Base-by-base conservation (phyloP, 805 yeast species). In the Schwanniomyces occidentalis region DNA sequence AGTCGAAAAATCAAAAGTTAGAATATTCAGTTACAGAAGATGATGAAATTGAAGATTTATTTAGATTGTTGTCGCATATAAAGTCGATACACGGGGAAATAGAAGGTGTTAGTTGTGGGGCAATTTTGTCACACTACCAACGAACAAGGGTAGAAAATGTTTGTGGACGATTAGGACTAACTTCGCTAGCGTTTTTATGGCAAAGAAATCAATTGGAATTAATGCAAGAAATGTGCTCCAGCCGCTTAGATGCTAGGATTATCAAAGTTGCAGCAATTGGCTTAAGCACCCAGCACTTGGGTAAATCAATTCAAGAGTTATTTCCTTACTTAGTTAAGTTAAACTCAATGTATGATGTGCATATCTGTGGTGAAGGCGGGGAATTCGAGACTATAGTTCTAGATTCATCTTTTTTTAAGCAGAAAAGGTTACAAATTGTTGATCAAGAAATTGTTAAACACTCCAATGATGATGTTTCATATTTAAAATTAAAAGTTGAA, bases 311-410 rank as follows among this genome's bases (percentile, higher is more conserved):
- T 27, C 75, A 69, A 4, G 75, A 85, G 41, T 65, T 83, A 44
- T 75, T 73, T 36, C 84, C 87, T 1, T 72, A 65, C 0, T 58
- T 93, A 53, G 44, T 66, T 8, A 65, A 65, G 24, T 63, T 90
- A 41, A 83, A 89, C 54, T 40, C 54, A 7, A 62, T 66, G 57
- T 90, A 77, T 60, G 95, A 90, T 2, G 85, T 90, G 9, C 96
- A 91, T 56, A 80, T 93, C 0, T 93, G 99, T 64, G 99, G 99
- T 9, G 99, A 93, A 66, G 99, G 99, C 21, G 99, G 99, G 1
- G 99, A 93, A 58, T 93, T 88, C 58, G 99, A 93, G 57, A 83
- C 96, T 0, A 65, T 91, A 46, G 98, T 91, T 2, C 66, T 93
- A 18, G 96, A 93, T 58, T 87, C 95, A 1, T 95, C 96, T 0